Conservation (phyloP, 1,284 basidiomycete genomes). For the Sanghuangporus sanghuang region DNA sequence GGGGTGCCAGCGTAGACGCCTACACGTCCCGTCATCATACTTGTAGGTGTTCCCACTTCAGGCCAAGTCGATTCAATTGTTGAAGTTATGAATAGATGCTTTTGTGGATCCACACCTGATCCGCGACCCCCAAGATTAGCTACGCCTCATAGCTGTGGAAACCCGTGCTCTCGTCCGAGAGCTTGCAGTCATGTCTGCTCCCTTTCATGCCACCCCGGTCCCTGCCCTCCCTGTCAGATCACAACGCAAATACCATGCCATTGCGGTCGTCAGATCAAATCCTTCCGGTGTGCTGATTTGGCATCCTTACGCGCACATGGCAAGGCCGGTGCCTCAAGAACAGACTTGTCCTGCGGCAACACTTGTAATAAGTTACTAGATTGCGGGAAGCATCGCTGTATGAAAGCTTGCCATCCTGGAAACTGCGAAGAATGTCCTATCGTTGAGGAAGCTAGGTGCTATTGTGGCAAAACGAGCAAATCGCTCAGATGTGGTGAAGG, state of each 20-base stretch:
- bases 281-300: slow-evolving; percentile 59
- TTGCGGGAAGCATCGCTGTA: slow-evolving; percentile 69
- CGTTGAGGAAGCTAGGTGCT: slow-evolving; percentile 57
- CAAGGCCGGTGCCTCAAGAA: slow-evolving; percentile 26
- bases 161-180: slow-evolving; percentile 66
- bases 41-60: slow-evolving; percentile 37
- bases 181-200: slow-evolving; percentile 68
- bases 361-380: slow-evolving; percentile 51
- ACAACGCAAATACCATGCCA: slow-evolving; percentile 56
- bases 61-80: background rate
- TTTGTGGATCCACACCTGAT: slow-evolving; percentile 72
- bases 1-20: slow-evolving; percentile 76
- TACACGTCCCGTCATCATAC: slow-evolving; percentile 62
- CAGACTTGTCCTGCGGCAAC: slow-evolving; percentile 60
- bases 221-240: slow-evolving; percentile 69
- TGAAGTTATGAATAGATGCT: slow-evolving; percentile 51
- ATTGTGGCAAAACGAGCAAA: slow-evolving; percentile 68
- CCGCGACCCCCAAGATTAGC: slow-evolving; percentile 63
- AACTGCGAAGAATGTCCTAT: slow-evolving; percentile 60
- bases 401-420: slow-evolving; percentile 66
- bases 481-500: slow-evolving; percentile 62
- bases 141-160: slow-evolving; percentile 84
- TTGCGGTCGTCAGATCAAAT: slow-evolving; percentile 55
- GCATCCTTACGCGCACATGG: slow-evolving; percentile 25
- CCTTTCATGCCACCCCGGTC: slow-evolving; percentile 65